phyloP scores from a whole-genome alignment of 345 rosid species.

The Corchorus capsularis region DNA sequence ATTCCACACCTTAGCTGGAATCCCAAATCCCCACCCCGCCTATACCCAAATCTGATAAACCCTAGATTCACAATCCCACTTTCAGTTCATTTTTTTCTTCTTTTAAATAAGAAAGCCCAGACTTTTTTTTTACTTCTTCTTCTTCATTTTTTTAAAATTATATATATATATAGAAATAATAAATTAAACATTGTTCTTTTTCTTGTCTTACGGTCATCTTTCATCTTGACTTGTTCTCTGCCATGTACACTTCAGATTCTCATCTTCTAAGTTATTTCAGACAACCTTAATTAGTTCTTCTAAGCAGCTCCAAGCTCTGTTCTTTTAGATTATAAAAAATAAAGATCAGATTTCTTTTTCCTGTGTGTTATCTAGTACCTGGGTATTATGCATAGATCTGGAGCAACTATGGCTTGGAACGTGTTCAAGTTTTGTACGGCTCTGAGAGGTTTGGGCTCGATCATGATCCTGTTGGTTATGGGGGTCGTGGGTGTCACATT shows the following conservation, averaged over 20 bases:
- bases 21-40: neutral
- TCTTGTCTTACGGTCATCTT: neutral
- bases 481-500: slow-evolving; percentile 94
- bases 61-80: slow-evolving; percentile 28
- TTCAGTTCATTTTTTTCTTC: neutral
- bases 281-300: neutral
- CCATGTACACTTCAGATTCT: neutral
- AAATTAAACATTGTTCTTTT: no score
- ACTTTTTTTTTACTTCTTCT: neutral
- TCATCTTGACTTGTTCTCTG: neutral
- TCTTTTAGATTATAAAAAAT: neutral
- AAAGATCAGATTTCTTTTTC: neutral
- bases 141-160: slow-evolving; percentile 4
- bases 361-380: slow-evolving; percentile 19
- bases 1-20: slow-evolving; percentile 32
- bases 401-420: slow-evolving; percentile 97
- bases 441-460: slow-evolving; percentile 90
- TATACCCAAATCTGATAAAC: slow-evolving; percentile 32
- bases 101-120: neutral
- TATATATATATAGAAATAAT: no score
- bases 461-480: slow-evolving; percentile 93
- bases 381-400: slow-evolving; percentile 88
- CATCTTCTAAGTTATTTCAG: neutral
- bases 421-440: slow-evolving; percentile 97
- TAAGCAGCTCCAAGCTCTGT: neutral